Base-by-base conservation (phyloP, 1,284 basidiomycete species). In the Cryptococcus amylolentus region DNA sequence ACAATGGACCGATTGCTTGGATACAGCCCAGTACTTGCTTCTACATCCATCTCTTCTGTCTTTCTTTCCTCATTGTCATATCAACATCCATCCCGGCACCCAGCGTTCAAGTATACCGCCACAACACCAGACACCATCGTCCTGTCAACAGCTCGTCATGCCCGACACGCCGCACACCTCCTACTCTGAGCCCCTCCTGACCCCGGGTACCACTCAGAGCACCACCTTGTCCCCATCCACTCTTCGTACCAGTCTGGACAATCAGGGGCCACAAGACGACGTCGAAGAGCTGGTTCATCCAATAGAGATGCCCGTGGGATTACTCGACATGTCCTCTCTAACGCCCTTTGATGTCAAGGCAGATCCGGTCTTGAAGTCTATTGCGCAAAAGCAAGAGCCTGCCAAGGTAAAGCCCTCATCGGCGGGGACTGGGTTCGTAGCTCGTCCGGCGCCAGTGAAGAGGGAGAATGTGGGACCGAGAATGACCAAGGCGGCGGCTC, bases 401-500 rank as follows among this genome's bases (percentile, higher is more conserved):
- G 20, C 20, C 46, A 20, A 31, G 37, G 37, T 26, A 14, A 14
- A 38, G 31, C 40, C 28, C 26, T 12, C 23, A 35, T 9, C 7
- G 9, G 16, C 40, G 3, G 48, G 26, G 53, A 13, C 53, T 16
- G 49, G 12, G n/a, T 71, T 71, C 60, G 63, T 57, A 37, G 69
- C 69, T 16, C 55, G 58, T 13, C 66, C 69, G 7, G 69, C 64
- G 6, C 69, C 69, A 2, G 53, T 41, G 6, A 66, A 51, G 28
- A 43, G 49, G 18, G 50, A 49, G 20, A 57, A 53, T 13, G 50
- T 65, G 2, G 71, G 68, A 14, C 71, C 71, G 4, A 64, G 64
- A 23, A 68, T 72, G 54, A 71, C 63, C 27, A 72, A 72, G 49
- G 49, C 67, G 5, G 66, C 71, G 0, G 69, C 68, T 5, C 54